These are phyloP conservation scores for Coemansia sp. DNA, from an alignment of 192 early-diverging fungal species.

Conservation along the genomic window DNA sequence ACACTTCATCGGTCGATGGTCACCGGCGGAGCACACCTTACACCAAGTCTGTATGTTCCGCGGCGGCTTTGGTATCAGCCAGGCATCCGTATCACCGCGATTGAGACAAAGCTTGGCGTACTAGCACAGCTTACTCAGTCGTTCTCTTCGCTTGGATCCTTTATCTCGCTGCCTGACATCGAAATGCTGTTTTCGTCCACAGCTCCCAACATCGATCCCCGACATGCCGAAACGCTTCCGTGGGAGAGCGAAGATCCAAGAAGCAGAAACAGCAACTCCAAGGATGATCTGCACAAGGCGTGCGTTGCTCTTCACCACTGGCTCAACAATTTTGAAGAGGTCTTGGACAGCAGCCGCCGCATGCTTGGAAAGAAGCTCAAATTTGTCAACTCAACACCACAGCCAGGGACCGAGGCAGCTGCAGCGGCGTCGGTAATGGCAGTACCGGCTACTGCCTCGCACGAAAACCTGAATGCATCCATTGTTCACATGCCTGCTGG, in stretches of 20 bases:
- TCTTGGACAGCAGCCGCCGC: slow-evolving; percentile 46
- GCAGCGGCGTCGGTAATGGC: slow-evolving; percentile 6
- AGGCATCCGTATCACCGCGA: slow-evolving; percentile 52
- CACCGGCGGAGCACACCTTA: slow-evolving; percentile 45
- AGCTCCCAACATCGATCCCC: slow-evolving; percentile 15
- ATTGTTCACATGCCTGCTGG: slow-evolving; percentile 28
- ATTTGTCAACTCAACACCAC: slow-evolving; percentile 25
- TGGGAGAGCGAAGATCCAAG: slow-evolving; percentile 47
- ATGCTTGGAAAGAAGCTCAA: slow-evolving; percentile 52
- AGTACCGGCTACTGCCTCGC: slow-evolving; percentile 27
- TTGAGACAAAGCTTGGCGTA: slow-evolving; percentile 54
- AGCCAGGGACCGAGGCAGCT: not conserved
- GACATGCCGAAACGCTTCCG: slow-evolving; percentile 33
- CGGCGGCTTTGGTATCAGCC: slow-evolving; percentile 56
- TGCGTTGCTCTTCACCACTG: slow-evolving; percentile 55
- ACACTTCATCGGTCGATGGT: slow-evolving; percentile 55
- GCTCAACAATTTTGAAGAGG: slow-evolving; percentile 52
- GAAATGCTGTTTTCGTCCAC: slow-evolving; percentile 23
- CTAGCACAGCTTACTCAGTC: slow-evolving; percentile 48
- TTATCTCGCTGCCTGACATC: slow-evolving; percentile 34
- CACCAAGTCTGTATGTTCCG: slow-evolving; percentile 48
- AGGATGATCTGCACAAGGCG: slow-evolving; percentile 48
- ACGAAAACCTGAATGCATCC: slow-evolving; percentile 41
- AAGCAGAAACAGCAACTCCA: slow-evolving; percentile 20
- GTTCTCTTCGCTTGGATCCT: slow-evolving; percentile 36